Conservation (phyloP, 345 rosid species). For the Citrus inodora region DNA sequence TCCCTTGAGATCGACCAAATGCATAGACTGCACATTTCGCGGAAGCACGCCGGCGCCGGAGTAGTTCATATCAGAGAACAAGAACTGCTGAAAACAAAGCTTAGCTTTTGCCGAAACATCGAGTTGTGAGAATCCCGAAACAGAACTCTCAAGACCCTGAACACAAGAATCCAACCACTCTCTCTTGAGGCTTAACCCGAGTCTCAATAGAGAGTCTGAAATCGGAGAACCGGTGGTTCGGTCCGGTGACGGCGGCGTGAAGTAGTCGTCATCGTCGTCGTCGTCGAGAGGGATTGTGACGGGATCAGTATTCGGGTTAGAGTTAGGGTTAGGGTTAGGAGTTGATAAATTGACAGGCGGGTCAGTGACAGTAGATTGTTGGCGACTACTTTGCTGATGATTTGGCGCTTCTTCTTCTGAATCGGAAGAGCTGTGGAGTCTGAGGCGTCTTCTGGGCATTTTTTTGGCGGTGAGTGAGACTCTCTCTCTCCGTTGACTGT, state of each 20-base stretch:
- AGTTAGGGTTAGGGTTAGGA: slow-evolving; percentile 17
- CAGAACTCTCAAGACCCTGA: slow-evolving; percentile 42
- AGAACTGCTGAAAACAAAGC: slow-evolving; percentile 68
- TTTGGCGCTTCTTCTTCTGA: slow-evolving; percentile 45
- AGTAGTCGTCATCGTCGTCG: slow-evolving; percentile 50
- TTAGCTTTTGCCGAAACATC: slow-evolving; percentile 58
- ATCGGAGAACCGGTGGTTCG: slow-evolving; percentile 40
- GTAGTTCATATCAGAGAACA: slow-evolving; percentile 78
- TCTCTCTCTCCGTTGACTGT: background rate
- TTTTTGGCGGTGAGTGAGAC: background rate
- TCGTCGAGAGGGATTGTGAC: slow-evolving; percentile 33
- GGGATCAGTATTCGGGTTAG: slow-evolving; percentile 20
- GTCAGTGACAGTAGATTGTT: slow-evolving; percentile 7
- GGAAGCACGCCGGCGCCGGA: slow-evolving; percentile 84
- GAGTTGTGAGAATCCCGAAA: slow-evolving; percentile 33
- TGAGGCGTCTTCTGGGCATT: slow-evolving; percentile 63
- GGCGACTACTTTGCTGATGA: slow-evolving; percentile 16
- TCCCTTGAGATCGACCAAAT: slow-evolving; percentile 70
- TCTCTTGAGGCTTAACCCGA: slow-evolving; percentile 62
- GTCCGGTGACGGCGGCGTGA: slow-evolving; percentile 39
- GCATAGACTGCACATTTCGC: slow-evolving; percentile 56
- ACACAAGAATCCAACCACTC: slow-evolving; percentile 70
- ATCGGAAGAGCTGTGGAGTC: slow-evolving; percentile 41
- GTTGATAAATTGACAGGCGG: slow-evolving; percentile 19
- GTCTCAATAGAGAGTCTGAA: slow-evolving; percentile 36